These are phyloP conservation scores for Pseudogymnoascus sp. DNA, from an alignment of 2,329 filamentous ascomycete genomes.

Conservation along the genomic window DNA sequence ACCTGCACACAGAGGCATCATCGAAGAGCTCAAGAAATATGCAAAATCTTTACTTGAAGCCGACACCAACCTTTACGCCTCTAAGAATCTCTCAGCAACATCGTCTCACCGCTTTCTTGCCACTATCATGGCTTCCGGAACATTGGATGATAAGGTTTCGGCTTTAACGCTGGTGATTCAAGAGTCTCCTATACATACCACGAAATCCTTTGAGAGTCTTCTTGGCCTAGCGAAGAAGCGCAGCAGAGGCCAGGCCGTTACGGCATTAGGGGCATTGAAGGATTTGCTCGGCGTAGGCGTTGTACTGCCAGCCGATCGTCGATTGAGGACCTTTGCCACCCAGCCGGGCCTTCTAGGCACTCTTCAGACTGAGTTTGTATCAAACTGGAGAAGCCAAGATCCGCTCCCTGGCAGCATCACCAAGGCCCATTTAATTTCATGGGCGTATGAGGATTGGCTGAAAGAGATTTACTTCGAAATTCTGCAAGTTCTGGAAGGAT, in stretches of 20 bases:
- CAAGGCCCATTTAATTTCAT: slow-evolving; percentile 70
- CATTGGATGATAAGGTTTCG: slow-evolving; percentile 92
- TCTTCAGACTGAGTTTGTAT: slow-evolving; percentile 51
- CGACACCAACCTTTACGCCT: slow-evolving; percentile 68
- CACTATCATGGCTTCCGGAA: slow-evolving; percentile 94
- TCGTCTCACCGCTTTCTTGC: slow-evolving; percentile 94
- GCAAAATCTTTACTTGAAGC: slow-evolving; percentile 66
- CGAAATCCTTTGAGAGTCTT: slow-evolving; percentile 78
- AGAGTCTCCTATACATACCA: slow-evolving; percentile 90
- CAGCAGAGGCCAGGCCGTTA: slow-evolving; percentile 84
- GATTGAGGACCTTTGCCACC: slow-evolving; percentile 67
- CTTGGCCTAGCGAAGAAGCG: slow-evolving; percentile 81
- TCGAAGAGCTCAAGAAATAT: slow-evolving; percentile 57
- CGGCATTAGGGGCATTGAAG: slow-evolving; percentile 86
- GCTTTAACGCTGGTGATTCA: slow-evolving; percentile 89
- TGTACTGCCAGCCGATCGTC: slow-evolving; percentile 72
- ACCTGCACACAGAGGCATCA: slow-evolving; percentile 39
- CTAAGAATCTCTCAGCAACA: slow-evolving; percentile 62
- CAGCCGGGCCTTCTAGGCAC: slow-evolving; percentile 69
- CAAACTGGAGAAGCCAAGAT: slow-evolving; percentile 59
- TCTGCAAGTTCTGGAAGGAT: slow-evolving; percentile 80
- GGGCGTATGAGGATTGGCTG: slow-evolving; percentile 92
- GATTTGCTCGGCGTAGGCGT: slow-evolving; percentile 88
- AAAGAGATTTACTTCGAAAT: slow-evolving; percentile 92
- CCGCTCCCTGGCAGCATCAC: slow-evolving; percentile 65